A percentile compares a stretch with the other conserved stretches of the same genome.
phyloP scores from a whole-genome alignment of 2,329 filamentous ascomycete genomes.

The Hirsutella rhossiliensis region DNA sequence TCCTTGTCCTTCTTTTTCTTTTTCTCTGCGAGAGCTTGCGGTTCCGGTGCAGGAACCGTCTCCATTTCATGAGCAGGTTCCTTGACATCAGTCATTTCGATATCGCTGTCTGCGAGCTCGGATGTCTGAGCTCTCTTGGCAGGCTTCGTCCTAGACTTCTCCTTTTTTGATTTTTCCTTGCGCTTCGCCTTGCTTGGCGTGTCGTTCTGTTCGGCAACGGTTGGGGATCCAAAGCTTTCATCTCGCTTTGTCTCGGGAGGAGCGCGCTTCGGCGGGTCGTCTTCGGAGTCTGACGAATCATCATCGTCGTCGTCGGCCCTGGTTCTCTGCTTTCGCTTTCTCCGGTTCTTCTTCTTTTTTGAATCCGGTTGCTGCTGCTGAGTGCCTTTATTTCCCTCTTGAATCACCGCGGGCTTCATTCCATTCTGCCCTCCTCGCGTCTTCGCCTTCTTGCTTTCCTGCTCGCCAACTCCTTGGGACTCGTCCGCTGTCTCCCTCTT shows the following conservation, averaged over 20 bases:
- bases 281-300: slow-evolving; percentile 6
- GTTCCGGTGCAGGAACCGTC: slow-evolving; percentile 1
- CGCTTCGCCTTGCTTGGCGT: not conserved
- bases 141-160: not conserved
- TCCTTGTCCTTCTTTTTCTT: slow-evolving; percentile 20
- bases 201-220: not conserved
- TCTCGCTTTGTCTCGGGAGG: not conserved
- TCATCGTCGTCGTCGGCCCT: slow-evolving; percentile 11
- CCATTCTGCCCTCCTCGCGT: slow-evolving; percentile 6
- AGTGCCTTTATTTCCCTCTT: slow-evolving; percentile 4
- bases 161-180: not conserved
- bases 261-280: slow-evolving; percentile 5
- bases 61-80: no score
- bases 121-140: not conserved
- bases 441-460: slow-evolving; percentile 23
- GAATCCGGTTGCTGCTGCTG: slow-evolving; percentile 1
- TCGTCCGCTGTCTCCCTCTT: slow-evolving; percentile 22
- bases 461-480: slow-evolving; percentile 5
- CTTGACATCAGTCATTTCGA: slow-evolving; percentile 4
- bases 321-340: slow-evolving; percentile 21
- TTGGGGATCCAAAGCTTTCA: not conserved
- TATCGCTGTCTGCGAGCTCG: not conserved
- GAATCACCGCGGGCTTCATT: slow-evolving; percentile 1
- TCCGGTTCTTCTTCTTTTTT: slow-evolving; percentile 18
- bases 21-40: slow-evolving; percentile 7